These are phyloP conservation scores for Camellia sinensis DNA, from an alignment of 148 eudicot genomes.

Conservation along the genomic window DNA sequence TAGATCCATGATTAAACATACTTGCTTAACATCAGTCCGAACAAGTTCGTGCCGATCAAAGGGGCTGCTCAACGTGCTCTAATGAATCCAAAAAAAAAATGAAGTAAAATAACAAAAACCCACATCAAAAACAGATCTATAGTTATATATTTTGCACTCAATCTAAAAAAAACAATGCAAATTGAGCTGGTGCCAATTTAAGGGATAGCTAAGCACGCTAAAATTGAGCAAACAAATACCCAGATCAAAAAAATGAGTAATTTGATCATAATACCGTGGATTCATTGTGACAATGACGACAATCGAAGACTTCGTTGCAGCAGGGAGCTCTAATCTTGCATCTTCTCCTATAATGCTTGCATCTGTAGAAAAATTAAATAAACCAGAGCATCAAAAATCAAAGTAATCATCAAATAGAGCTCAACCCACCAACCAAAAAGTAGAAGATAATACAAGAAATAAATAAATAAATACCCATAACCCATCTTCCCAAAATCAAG, in stretches of 20 bases:
- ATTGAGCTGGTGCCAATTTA: too few species aligned
- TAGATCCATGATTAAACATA: slow-evolving; percentile 33
- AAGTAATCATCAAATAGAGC: neutral
- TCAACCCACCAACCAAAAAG: slow-evolving; percentile 1
- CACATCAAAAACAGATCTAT: slow-evolving; percentile 10
- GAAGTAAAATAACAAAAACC: slow-evolving; percentile 10
- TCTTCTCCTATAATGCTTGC: slow-evolving; percentile 12
- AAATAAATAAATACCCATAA: slow-evolving; percentile 53
- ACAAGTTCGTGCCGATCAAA: slow-evolving; percentile 79
- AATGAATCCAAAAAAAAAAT: slow-evolving; percentile 10
- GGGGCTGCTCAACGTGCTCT: slow-evolving; percentile 56
- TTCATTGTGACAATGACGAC: too few species aligned
- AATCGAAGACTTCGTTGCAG: too few species aligned
- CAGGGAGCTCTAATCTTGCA: too few species aligned
- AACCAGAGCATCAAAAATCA: slow-evolving; percentile 12
- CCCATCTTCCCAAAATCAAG: slow-evolving; percentile 98
- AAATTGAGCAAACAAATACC: too few species aligned
- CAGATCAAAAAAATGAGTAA: too few species aligned
- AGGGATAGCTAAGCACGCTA: too few species aligned
- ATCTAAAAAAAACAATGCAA: too few species aligned
- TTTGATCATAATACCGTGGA: too few species aligned
- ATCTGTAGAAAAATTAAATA: slow-evolving; percentile 36
- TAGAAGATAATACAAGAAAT: too few species aligned
- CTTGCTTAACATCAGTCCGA: slow-evolving; percentile 36
- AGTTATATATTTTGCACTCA: neutral